Base-by-base conservation (phyloP, 106 monocot genomes). In the Vanilla planifolia region DNA sequence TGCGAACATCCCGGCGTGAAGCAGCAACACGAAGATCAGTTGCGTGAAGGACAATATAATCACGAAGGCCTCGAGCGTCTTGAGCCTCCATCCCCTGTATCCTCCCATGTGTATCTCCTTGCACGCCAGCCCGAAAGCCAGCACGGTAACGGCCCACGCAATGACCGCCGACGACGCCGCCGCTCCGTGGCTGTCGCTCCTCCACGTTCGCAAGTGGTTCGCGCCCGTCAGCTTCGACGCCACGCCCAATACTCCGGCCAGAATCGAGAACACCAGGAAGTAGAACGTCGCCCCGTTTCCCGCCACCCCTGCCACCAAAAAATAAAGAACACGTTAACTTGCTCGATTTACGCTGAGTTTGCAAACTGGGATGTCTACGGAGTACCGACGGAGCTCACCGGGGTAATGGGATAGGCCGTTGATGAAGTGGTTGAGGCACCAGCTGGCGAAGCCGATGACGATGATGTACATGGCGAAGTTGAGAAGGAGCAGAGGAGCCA, bases 41-140 rank as follows among this genome's bases (percentile, higher is more conserved):
- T 92, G 83, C 0, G 84, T 92, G 70, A 81, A 70, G 4, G 52
- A 42, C 41, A 84, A 29, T n/a, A 92, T 80, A 40, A 87, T 78
- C 5, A 88, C 64, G 62, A 80, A 68, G 14, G 80, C 92, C 63
- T 92, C 92, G 14, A 92, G 24, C 4, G 64, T 72, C 61, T 64
- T 69, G 34, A 84, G 78, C 45, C 84, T 70, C 87, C 84, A 80
- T 0, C 92, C 84, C 43, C 92, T 72, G 58, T 75, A 24, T 27
- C 86, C 92, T 48, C 92, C 83, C 2, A 87, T 5, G 20, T 62
- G 34, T 13, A 92, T 92, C 75, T 92, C 87, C 73, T 92, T 87
- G 78, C 92, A 84, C 17, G 92, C 92, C 67, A 87, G 33, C 80
- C 82, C 85, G 30, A 93, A 82, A n/a, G 89, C 85, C 13, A 89